These are phyloP conservation scores for Candida maesae DNA, from an alignment of 805 yeast genomes.

Conservation along the genomic window DNA sequence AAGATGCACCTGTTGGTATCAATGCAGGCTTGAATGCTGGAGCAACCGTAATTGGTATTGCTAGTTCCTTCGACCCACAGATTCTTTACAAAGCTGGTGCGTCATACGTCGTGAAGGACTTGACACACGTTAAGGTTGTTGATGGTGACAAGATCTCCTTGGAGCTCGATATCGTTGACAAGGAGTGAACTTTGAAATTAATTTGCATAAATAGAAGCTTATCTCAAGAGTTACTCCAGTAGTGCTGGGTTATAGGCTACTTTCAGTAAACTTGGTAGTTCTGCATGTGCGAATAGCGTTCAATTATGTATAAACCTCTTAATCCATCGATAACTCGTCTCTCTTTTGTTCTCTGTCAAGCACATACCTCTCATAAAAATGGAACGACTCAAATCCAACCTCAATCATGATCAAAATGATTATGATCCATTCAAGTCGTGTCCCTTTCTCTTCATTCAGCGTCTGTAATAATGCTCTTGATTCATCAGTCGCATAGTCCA, in stretches of 20 bases:
- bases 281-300: no score
- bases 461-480: slow-evolving; percentile 73
- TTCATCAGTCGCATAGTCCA: slow-evolving; percentile 90
- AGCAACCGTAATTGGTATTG: slow-evolving; percentile 78
- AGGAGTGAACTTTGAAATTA: slow-evolving; percentile 1
- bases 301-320: no score
- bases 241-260: no score
- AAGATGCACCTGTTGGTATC: slow-evolving; percentile 90
- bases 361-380: slow-evolving; percentile 56
- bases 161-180: slow-evolving; percentile 25
- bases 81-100: slow-evolving; percentile 63
- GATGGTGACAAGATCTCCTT: slow-evolving; percentile 22
- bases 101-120: slow-evolving; percentile 73
- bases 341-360: slow-evolving; percentile 9
- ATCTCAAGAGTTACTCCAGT: no score
- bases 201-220: no score
- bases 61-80: slow-evolving; percentile 65
- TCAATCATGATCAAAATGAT: slow-evolving; percentile 80
- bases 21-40: slow-evolving; percentile 84
- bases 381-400: slow-evolving; percentile 75
- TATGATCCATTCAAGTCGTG: slow-evolving; percentile 84
- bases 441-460: slow-evolving; percentile 69
- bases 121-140: slow-evolving; percentile 33
- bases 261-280: no score
- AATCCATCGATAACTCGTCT: no score